These are phyloP conservation scores for Eutrema salsugineum DNA, from an alignment of 441 rosid genomes.

Conservation along the genomic window DNA sequence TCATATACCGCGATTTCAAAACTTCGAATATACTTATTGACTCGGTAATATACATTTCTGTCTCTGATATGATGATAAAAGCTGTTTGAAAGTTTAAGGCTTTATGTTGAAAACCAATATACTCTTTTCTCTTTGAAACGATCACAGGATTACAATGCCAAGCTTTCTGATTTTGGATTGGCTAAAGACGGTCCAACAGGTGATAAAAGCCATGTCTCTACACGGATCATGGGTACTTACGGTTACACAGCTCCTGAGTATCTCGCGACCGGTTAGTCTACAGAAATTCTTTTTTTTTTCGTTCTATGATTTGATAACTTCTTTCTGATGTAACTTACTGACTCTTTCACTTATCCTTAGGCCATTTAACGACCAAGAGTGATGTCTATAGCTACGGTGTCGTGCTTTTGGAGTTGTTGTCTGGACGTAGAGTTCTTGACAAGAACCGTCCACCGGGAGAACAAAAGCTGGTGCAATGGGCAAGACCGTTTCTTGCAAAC, in stretches of 20 bases:
- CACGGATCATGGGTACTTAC: slow-evolving; percentile 84
- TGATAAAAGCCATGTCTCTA: slow-evolving; percentile 83
- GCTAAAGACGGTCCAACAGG: slow-evolving; percentile 96
- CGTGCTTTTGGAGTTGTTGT: slow-evolving; percentile 75
- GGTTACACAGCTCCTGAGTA: slow-evolving; percentile 97
- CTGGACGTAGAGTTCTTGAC: slow-evolving; percentile 76
- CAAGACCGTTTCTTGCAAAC: slow-evolving; percentile 68
- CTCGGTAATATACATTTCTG: slow-evolving; percentile 42
- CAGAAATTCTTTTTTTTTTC: background rate
- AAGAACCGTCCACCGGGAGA: slow-evolving; percentile 81
- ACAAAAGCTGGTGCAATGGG: slow-evolving; percentile 83
- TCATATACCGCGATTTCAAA: slow-evolving; percentile 84
- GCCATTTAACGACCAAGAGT: slow-evolving; percentile 72
- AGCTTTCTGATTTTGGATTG: slow-evolving; percentile 92
- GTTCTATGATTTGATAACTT: background rate
- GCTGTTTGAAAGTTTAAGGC: background rate
- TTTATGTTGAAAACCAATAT: background rate
- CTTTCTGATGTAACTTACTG: background rate
- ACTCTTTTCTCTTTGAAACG: background rate
- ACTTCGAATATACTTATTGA: slow-evolving; percentile 83
- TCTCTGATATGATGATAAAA: background rate
- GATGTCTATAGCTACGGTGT: slow-evolving; percentile 90
- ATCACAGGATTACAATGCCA: slow-evolving; percentile 75
- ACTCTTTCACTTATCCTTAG: slow-evolving; percentile 30
- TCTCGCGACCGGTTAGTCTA: slow-evolving; percentile 63